Evolutionary conservation across 495 filamentous ascomycete species (phyloP), one percentile per base, ranked within the genome.

Genomic region (Hypoxylon cercidicola): DNA sequence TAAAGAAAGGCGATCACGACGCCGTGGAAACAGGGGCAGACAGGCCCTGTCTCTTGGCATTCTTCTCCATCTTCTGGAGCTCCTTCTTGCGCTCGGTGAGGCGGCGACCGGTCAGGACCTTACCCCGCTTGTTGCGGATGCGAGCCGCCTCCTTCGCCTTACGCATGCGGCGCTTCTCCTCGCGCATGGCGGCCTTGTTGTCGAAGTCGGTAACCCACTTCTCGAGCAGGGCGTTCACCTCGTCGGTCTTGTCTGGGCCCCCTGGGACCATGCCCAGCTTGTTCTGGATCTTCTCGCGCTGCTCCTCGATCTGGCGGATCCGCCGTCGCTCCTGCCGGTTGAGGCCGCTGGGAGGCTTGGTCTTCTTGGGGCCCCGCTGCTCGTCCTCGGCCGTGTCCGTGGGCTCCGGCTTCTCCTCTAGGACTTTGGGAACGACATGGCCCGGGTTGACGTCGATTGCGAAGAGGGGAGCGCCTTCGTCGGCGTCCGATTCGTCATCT

Each of bases 321-420:
- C 69, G 70, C 15, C 75, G 66, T 8, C 73, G 72, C 4, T 48
- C 68, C 18, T 16, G 7, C 9, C 73, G 61, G 57, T 69, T 73
- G 16, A 64, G 58, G 0, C 52, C 68, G 7, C 32, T 57, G 7
- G 52, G 56, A 5, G 49, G 23, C 12, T 2, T 11, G 34, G 2
- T 37, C 34, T 50, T 13, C 41, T 21, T 44, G 11, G 11, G n/a
- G n/a, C n/a, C n/a, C n/a, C 40, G 3, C 44, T 48, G 15, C 10
- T 9, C n/a, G 12, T 23, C 58, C 30, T 51, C 48, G 28, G 35
- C 43, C 19, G 18, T 32, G 46, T 39, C 37, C 10, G 4, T 20
- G 6, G 32, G 25, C 8, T 18, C 32, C 4, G 5, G 5, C 4
- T 47, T 43, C 20, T 25, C 35, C 12, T 37, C 21, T 13, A 62